phyloP scores from a whole-genome alignment of 2,329 filamentous ascomycete genomes.

The Capronia americana region DNA sequence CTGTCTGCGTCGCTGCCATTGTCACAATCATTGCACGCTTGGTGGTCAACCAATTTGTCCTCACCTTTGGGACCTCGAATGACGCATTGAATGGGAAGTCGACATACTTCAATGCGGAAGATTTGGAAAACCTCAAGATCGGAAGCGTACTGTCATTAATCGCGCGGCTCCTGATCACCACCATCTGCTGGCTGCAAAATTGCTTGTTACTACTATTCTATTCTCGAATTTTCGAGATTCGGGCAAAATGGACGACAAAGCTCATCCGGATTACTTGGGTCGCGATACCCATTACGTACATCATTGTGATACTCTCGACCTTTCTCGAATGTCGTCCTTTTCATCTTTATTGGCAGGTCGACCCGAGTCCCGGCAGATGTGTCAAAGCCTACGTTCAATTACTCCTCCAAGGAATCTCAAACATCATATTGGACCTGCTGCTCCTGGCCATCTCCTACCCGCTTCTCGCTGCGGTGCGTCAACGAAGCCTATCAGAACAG shows the following conservation, averaged over 20 bases:
- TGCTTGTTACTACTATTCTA: constrained; percentile 41
- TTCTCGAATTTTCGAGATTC: constrained; percentile 35
- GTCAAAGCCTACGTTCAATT: constrained; percentile 45
- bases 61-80: constrained; percentile 32
- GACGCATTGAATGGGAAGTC: constrained; percentile 31
- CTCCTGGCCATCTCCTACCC: constrained; percentile 44
- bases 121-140: constrained; percentile 39
- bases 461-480: constrained; percentile 36
- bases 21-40: constrained; percentile 25
- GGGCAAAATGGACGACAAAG: constrained; percentile 33
- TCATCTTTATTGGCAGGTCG: constrained; percentile 63
- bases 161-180: constrained; percentile 38
- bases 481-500: constrained; percentile 41
- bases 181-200: constrained; percentile 41
- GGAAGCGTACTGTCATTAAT: constrained; percentile 40
- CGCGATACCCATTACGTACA: constrained; percentile 44
- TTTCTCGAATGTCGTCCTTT: constrained; percentile 55
- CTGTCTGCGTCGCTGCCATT: constrained; percentile 27
- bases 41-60: constrained; percentile 31
- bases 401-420: constrained; percentile 45
- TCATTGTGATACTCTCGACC: constrained; percentile 45
- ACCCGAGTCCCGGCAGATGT: constrained; percentile 51
- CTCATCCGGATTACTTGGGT: constrained; percentile 41
- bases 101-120: constrained; percentile 32
- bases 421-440: constrained; percentile 45